phyloP scores from a whole-genome alignment of 1,284 basidiomycete species.

The Trichosporon sp. region DNA sequence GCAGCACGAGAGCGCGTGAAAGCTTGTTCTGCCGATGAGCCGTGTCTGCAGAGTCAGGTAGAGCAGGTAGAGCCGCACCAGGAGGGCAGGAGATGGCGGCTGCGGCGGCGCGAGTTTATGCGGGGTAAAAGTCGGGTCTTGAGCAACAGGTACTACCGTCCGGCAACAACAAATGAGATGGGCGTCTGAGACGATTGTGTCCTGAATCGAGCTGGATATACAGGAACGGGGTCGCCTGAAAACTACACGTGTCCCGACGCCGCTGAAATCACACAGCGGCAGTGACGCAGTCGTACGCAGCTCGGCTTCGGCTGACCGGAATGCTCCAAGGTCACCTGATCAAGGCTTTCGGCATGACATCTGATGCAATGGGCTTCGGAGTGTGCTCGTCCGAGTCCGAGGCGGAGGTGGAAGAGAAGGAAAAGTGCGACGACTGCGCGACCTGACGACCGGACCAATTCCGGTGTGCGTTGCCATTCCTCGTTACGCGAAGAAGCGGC shows the following conservation, averaged over 20 bases:
- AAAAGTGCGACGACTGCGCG: background rate
- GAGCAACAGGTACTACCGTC: background rate
- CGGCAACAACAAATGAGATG: background rate
- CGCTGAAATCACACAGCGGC: background rate
- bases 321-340: background rate
- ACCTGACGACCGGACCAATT: background rate
- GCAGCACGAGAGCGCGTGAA: background rate
- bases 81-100: background rate
- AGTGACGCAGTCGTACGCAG: background rate
- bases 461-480: background rate
- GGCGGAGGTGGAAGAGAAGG: background rate
- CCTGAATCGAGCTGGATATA: background rate
- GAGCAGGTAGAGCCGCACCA: no score
- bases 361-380: no score
- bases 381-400: background rate
- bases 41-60: background rate
- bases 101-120: background rate
- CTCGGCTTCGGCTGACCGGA: background rate
- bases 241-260: background rate
- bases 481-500: background rate
- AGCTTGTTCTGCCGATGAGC: background rate
- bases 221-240: background rate
- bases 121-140: background rate
- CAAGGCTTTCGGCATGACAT: background rate
- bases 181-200: background rate